Percentiles rank a stretch among this genome's conserved stretches.
These are phyloP conservation scores for Epichloe festucae DNA, from an alignment of 2,329 filamentous ascomycete genomes.

Conservation along the genomic window DNA sequence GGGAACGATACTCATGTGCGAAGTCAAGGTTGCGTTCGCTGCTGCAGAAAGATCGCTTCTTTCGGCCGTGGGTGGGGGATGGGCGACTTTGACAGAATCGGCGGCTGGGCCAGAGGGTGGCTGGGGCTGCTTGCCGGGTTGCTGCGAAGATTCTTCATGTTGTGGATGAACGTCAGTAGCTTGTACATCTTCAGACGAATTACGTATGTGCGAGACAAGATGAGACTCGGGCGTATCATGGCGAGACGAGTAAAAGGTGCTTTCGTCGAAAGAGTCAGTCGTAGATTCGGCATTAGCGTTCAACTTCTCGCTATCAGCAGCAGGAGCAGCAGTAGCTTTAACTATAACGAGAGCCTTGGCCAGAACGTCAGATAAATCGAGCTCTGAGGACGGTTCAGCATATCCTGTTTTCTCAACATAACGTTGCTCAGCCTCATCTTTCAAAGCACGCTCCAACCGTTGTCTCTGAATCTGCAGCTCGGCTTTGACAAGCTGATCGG, in stretches of 20 bases:
- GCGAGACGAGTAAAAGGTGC: conserved; percentile 92
- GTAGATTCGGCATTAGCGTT: conserved; percentile 44
- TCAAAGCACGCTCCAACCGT: conserved; percentile 63
- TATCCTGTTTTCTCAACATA: conserved; percentile 31
- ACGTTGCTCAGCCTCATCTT: conserved; percentile 61
- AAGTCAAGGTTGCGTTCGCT: conserved; percentile 6
- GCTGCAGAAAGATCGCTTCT: background rate
- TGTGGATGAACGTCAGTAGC: conserved; percentile 8
- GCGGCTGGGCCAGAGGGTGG: background rate
- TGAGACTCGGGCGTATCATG: conserved; percentile 60
- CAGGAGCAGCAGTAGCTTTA: conserved; percentile 50
- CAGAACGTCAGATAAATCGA: conserved; percentile 62
- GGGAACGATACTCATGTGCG: conserved; percentile 14
- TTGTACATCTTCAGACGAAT: conserved; percentile 22
- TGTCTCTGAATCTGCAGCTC: conserved; percentile 71
- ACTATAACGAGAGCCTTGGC: conserved; percentile 58
- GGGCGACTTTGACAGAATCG: background rate
- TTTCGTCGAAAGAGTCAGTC: conserved; percentile 80
- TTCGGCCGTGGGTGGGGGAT: background rate
- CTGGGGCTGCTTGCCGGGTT: background rate
- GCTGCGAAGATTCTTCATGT: conserved; percentile 5
- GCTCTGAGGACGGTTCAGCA: conserved; percentile 45
- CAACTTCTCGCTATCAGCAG: conserved; percentile 41
- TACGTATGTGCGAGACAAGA: conserved; percentile 36
- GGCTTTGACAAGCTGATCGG: conserved; percentile 69